Conservation (phyloP, 805 yeast genomes). For the Komagataella populi region DNA sequence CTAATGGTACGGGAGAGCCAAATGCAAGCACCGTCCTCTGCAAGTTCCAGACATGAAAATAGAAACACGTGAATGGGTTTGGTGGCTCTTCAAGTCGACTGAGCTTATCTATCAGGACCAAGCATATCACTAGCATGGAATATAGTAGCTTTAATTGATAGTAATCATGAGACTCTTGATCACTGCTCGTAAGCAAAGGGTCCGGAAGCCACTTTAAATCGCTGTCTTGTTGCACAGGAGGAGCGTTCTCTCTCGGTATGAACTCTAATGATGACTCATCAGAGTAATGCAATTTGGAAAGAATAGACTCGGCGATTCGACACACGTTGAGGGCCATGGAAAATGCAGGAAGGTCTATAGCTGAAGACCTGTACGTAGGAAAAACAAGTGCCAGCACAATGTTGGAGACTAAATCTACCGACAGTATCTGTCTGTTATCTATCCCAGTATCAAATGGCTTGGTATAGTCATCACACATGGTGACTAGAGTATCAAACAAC, state of each 20-base stretch:
- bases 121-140: not conserved
- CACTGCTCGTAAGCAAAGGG: not conserved
- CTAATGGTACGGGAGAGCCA: not conserved
- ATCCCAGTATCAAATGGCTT: constrained; percentile 52
- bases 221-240: not conserved
- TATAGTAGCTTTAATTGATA: not conserved
- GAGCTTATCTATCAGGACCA: not conserved
- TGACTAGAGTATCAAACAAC: constrained; percentile 16
- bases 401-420: constrained; percentile 42
- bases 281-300: not conserved
- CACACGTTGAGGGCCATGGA: not conserved
- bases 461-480: constrained; percentile 47
- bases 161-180: not conserved
- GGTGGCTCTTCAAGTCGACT: not conserved
- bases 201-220: not conserved
- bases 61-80: not conserved
- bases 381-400: constrained; percentile 29
- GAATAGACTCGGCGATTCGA: not conserved
- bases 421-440: constrained; percentile 29
- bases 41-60: not conserved
- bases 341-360: constrained; percentile 13
- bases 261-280: not conserved
- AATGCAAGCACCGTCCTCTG: not conserved
- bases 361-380: constrained; percentile 8
- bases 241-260: not conserved